These are phyloP conservation scores for Coemansia sp. DNA, from an alignment of 192 early-diverging fungal genomes.

Conservation along the genomic window DNA sequence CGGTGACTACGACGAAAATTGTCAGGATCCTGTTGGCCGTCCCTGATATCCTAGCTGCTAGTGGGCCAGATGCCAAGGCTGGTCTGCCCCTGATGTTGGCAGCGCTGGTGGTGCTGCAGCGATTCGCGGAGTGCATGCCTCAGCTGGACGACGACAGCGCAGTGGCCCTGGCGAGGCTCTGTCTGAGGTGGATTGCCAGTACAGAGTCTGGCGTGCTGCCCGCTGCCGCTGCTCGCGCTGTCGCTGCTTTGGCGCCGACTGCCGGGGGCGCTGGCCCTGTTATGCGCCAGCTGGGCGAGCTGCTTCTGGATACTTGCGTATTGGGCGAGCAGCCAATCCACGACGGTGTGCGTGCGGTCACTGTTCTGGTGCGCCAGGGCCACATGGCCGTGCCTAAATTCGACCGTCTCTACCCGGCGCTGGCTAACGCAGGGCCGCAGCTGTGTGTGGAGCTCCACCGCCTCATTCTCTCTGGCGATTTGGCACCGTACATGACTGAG, in stretches of 20 bases:
- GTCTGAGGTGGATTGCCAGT: constrained; percentile 18
- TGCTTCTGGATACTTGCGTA: constrained; percentile 23
- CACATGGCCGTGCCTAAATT: constrained; percentile 12
- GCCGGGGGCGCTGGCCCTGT: background rate
- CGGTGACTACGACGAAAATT: constrained; percentile 15
- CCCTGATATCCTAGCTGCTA: background rate
- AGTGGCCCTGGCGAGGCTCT: constrained; percentile 15
- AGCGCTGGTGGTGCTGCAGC: constrained; percentile 10
- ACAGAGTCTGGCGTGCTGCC: constrained; percentile 6
- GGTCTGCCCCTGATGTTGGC: constrained; percentile 13
- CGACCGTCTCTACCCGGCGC: constrained; percentile 16
- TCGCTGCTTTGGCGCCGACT: constrained; percentile 9
- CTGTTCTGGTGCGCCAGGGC: constrained; percentile 16
- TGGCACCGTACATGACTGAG: background rate
- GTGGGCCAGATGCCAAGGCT: background rate
- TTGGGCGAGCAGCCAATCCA: constrained; percentile 24
- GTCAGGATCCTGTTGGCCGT: constrained; percentile 9
- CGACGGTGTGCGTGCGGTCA: constrained; percentile 19
- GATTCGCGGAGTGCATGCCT: constrained; percentile 19
- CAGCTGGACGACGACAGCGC: constrained; percentile 17
- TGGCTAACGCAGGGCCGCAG: constrained; percentile 24
- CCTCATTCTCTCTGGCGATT: constrained; percentile 11
- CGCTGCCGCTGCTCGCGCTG: constrained; percentile 9
- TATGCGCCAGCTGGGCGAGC: constrained; percentile 27
- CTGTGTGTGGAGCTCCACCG: constrained; percentile 18